These are phyloP conservation scores for Starmerella stellata DNA, from an alignment of 805 yeast genomes.

Conservation along the genomic window DNA sequence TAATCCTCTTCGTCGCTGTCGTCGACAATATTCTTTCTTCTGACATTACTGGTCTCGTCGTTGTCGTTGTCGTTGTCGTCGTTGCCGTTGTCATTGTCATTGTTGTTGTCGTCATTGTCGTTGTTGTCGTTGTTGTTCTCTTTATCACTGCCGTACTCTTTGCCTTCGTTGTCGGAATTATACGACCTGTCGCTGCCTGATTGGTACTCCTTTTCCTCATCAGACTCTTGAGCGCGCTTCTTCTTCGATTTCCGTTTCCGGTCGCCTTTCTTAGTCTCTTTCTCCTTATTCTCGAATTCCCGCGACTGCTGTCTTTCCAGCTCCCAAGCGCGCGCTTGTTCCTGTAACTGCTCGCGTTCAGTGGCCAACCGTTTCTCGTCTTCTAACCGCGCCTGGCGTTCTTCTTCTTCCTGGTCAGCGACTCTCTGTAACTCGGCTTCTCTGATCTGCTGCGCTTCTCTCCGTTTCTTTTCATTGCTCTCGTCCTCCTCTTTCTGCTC, in stretches of 20 bases:
- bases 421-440: slow-evolving; percentile 24
- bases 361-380: slow-evolving; percentile 21
- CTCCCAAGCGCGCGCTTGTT: slow-evolving; percentile 25
- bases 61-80: slow-evolving; percentile 7
- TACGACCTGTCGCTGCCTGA: slow-evolving; percentile 27
- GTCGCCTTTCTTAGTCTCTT: slow-evolving; percentile 7
- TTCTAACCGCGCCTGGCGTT: slow-evolving; percentile 14
- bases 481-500: slow-evolving; percentile 39
- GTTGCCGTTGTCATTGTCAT: slow-evolving; percentile 5
- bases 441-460: slow-evolving; percentile 31
- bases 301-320: slow-evolving; percentile 24
- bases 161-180: slow-evolving; percentile 20
- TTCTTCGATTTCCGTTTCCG: slow-evolving; percentile 4
- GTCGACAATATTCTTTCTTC: slow-evolving; percentile 16
- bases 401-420: not conserved
- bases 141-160: too few relatives aligned
- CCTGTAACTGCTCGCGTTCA: slow-evolving; percentile 20
- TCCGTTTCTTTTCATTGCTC: not conserved
- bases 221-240: slow-evolving; percentile 4
- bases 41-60: slow-evolving; percentile 10
- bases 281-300: slow-evolving; percentile 18
- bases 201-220: slow-evolving; percentile 20
- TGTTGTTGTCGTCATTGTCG: slow-evolving; percentile 11
- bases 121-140: slow-evolving; percentile 10
- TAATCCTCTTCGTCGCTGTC: slow-evolving; percentile 22